phyloP scores from a whole-genome alignment of 306 rosid genomes.

The Vigna hirtella region DNA sequence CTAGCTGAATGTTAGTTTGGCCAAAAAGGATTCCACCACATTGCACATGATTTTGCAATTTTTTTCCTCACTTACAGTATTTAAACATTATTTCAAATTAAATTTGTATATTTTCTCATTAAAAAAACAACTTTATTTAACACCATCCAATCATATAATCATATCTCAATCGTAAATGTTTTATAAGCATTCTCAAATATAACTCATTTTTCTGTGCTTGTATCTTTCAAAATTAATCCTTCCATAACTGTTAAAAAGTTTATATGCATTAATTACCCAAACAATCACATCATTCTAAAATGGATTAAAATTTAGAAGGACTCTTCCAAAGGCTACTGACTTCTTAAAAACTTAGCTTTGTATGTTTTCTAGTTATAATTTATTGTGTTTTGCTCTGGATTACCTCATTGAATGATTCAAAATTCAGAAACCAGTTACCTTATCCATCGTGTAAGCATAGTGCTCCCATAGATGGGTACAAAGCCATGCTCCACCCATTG shows the following conservation, averaged over 20 bases:
- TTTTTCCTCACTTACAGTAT: background rate
- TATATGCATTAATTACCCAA: background rate
- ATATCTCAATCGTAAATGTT: background rate
- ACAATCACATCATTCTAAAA: constrained; percentile 1
- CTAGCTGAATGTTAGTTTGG: background rate
- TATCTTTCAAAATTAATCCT: background rate
- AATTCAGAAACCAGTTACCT: constrained; percentile 50
- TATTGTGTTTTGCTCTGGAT: background rate
- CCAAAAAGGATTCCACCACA: background rate
- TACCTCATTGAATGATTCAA: background rate
- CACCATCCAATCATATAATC: background rate
- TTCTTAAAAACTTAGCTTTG: constrained; percentile 2
- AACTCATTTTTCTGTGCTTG: background rate
- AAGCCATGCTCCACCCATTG: constrained; percentile 93
- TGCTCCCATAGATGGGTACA: constrained; percentile 87
- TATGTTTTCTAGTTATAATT: background rate
- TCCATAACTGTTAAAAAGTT: background rate
- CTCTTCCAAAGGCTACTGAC: background rate
- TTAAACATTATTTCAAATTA: background rate
- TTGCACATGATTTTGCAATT: background rate
- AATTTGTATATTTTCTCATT: background rate
- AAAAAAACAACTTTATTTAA: background rate
- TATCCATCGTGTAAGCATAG: constrained; percentile 72
- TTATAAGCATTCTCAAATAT: background rate
- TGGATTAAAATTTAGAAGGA: background rate